phyloP scores from a whole-genome alignment of 305 asterid genomes.

The Vinca major region DNA sequence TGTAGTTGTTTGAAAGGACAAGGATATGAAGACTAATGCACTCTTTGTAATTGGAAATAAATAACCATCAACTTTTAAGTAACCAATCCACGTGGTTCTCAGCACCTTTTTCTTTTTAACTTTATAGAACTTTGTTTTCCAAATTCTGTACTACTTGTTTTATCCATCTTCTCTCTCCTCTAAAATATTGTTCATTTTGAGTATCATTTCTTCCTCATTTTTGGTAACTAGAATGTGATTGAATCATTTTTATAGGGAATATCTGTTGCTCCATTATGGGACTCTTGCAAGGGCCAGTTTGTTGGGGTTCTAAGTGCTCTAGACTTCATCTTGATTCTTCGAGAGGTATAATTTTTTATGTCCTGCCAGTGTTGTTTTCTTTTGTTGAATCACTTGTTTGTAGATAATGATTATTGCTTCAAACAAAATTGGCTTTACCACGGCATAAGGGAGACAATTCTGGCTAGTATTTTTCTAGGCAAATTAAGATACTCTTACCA shows the following conservation, averaged over 20 bases:
- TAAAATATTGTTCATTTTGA: neutral
- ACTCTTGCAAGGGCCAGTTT: conserved; percentile 45
- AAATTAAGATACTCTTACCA: neutral
- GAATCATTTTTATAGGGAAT: conserved; percentile 42
- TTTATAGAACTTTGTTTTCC: neutral
- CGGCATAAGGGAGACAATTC: neutral
- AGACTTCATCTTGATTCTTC: conserved; percentile 66
- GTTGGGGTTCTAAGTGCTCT: conserved; percentile 71
- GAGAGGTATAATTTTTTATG: conserved; percentile 39
- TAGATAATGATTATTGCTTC: neutral
- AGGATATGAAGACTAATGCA: neutral
- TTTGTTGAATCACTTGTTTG: neutral
- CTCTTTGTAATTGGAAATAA: neutral
- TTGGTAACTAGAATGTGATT: conserved; percentile 17
- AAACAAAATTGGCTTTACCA: neutral
- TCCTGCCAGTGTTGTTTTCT: neutral
- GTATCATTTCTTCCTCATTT: conserved; percentile 4
- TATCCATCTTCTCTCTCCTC: neutral
- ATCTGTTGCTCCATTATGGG: conserved; percentile 69
- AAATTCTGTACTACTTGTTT: neutral
- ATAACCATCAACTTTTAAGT: neutral
- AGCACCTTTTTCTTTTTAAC: neutral
- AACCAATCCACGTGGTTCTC: neutral
- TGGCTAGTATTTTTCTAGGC: neutral
- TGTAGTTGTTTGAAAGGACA: neutral